Percentiles rank a stretch among this genome's conserved stretches.
These are phyloP conservation scores for Atkinsonella hypoxylon DNA, from an alignment of 2,329 filamentous ascomycete genomes.

Conservation along the genomic window DNA sequence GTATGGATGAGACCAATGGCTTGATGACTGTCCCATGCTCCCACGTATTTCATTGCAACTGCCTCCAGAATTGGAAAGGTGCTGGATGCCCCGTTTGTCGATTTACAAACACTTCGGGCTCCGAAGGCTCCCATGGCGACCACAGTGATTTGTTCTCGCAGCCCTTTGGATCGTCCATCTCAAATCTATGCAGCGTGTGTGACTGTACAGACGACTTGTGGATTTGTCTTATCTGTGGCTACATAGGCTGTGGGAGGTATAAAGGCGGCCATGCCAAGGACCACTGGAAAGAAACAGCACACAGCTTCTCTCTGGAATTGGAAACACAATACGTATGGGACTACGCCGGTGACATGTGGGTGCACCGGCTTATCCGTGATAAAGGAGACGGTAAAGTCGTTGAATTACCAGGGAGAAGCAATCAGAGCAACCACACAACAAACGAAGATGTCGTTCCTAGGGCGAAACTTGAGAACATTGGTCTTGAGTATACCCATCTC, in stretches of 20 bases:
- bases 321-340: slow-evolving; percentile 96
- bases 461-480: slow-evolving; percentile 62
- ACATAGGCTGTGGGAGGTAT: slow-evolving; percentile 87
- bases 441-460: slow-evolving; percentile 60
- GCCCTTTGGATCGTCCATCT: slow-evolving; percentile 46
- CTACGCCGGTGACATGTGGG: slow-evolving; percentile 90
- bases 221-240: slow-evolving; percentile 91
- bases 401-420: slow-evolving; percentile 58
- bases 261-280: slow-evolving; percentile 88
- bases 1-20: slow-evolving; percentile 96
- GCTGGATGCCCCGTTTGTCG: slow-evolving; percentile 90
- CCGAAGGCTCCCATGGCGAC: slow-evolving; percentile 25
- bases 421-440: slow-evolving; percentile 20
- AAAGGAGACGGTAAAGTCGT: slow-evolving; percentile 89
- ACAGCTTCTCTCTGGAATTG: slow-evolving; percentile 87
- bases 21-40: slow-evolving; percentile 93
- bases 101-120: slow-evolving; percentile 50
- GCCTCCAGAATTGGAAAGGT: slow-evolving; percentile 91
- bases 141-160: slow-evolving; percentile 36
- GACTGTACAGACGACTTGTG: slow-evolving; percentile 74
- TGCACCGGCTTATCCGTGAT: slow-evolving; percentile 87
- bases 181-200: slow-evolving; percentile 71
- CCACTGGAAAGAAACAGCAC: slow-evolving; percentile 80
- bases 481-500: slow-evolving; percentile 87
- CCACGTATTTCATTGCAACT: slow-evolving; percentile 95